Conservation (phyloP, 345 rosid genomes). For the Carallia brachiata region DNA sequence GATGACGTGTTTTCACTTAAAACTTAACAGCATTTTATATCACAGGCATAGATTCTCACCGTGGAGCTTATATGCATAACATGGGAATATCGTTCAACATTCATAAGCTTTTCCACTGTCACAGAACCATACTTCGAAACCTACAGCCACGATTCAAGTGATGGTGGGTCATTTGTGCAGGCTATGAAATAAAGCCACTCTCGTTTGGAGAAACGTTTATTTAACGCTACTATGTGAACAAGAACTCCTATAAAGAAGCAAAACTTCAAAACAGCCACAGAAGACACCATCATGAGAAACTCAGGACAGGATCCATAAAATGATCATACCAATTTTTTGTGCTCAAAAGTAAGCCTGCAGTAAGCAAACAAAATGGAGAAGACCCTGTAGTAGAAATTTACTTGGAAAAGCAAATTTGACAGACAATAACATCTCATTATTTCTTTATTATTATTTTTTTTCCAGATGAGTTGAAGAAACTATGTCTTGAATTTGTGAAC, state of each 20-base stretch:
- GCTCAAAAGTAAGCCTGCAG: too few relatives aligned
- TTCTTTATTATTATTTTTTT: too few relatives aligned
- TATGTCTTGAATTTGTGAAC: too few relatives aligned
- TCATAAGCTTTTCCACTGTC: constrained; percentile 85
- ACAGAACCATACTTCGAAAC: constrained; percentile 81
- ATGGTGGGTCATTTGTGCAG: not conserved
- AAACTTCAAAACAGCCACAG: not conserved
- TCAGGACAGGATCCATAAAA: too few relatives aligned
- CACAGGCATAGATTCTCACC: constrained; percentile 35
- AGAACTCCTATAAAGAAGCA: not conserved
- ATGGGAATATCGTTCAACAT: constrained; percentile 82
- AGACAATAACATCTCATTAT: too few relatives aligned
- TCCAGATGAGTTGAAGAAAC: too few relatives aligned
- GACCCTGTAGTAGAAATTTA: too few relatives aligned
- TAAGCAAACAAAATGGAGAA: too few relatives aligned
- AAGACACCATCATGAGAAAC: too few relatives aligned
- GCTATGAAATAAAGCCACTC: not conserved
- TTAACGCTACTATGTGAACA: too few relatives aligned
- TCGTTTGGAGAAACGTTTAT: constrained; percentile 2
- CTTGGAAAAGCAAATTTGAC: too few relatives aligned
- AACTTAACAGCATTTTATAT: not conserved
- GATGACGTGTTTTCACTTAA: not conserved
- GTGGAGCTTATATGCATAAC: constrained; percentile 98
- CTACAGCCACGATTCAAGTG: constrained; percentile 27
- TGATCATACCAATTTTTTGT: too few relatives aligned